phyloP scores from a whole-genome alignment of 176 grass and related monocot species.

The Juncus effusus region DNA sequence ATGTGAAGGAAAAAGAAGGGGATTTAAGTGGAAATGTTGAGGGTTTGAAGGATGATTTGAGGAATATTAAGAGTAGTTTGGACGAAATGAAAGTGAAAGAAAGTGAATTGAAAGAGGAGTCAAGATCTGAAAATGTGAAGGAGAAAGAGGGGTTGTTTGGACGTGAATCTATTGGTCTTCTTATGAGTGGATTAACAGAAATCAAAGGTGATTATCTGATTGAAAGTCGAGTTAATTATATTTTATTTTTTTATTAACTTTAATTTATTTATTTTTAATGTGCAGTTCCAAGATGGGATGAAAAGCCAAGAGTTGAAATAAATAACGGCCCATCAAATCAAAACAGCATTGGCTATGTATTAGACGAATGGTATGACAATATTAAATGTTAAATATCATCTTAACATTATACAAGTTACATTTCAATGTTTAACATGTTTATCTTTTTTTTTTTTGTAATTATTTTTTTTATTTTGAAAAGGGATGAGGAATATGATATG shows the following conservation, averaged over 20 bases:
- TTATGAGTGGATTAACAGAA: slow-evolving; percentile 59
- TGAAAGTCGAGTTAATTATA: no score
- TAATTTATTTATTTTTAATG: neutral
- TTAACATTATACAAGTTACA: neutral
- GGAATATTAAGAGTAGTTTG: neutral
- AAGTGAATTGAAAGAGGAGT: neutral
- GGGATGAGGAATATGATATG: slow-evolving; percentile 60
- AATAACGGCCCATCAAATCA: slow-evolving; percentile 11
- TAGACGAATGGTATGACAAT: slow-evolving; percentile 54
- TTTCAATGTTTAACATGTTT: slow-evolving; percentile 6
- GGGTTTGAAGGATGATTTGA: slow-evolving; percentile 5
- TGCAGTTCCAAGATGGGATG: slow-evolving; percentile 59
- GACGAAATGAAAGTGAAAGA: neutral
- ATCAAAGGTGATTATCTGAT: slow-evolving; percentile 39
- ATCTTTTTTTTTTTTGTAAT: slow-evolving; percentile 1
- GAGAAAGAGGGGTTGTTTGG: slow-evolving; percentile 18
- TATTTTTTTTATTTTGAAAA: slow-evolving; percentile 28
- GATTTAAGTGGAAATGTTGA: neutral
- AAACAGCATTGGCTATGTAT: slow-evolving; percentile 60
- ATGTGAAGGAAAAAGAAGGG: neutral
- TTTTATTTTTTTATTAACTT: neutral
- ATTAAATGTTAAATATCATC: neutral
- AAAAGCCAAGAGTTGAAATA: slow-evolving; percentile 29
- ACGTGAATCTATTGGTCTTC: slow-evolving; percentile 39
- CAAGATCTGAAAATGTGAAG: slow-evolving; percentile 22